Base-by-base conservation (phyloP, 177 flowering plant species). In the Vitis hybrid region DNA sequence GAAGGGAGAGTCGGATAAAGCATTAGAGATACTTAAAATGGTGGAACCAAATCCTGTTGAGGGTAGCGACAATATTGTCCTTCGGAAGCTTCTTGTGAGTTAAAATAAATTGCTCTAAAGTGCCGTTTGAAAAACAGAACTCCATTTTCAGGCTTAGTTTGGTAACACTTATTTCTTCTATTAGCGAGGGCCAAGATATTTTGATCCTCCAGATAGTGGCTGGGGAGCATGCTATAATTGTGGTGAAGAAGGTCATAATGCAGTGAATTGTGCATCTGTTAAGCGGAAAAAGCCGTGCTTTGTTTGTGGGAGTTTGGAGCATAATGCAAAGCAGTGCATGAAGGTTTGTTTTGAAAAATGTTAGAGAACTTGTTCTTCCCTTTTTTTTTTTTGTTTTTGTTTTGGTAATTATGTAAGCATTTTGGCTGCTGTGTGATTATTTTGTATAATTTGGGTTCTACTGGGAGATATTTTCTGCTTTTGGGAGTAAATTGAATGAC, bases 21-120 rank as follows among this genome's bases (percentile, higher is more conserved):
- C 11, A 6, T 4, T 30, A 12, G 79, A 61, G 62, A 21, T 60
- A 13, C 52, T 46, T 19, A 70, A 75, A 60, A 56, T 67, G 0
- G 68, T 27, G 60, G 83, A 77, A 35, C 59, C 80, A 17, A 74
- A 81, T 61, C 73, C 62, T 30, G 84, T 60, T 56, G 82, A 77
- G 57, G 27, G 59, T 30, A 60, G 18, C 83, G 90, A 88, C 63
- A 95, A 91, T 80, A 62, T 52, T 62, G 88, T 89, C 52, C 64
- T 95, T 14, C 82, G 95, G 70, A 90, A 88, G 85, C 96, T 91
- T 83, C 97, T 91, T 80, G 99, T 95, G 85, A 89, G 96, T 87
- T 70, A 3, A 70, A 62, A 50, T 64, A 6, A 14, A 56, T 62
- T 70, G 58, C 62, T 67, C 32, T 62, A 32, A 52, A 64, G 15